These are phyloP conservation scores for Blastomyces percursus DNA, from an alignment of 2,329 filamentous ascomycete species.

Conservation along the genomic window DNA sequence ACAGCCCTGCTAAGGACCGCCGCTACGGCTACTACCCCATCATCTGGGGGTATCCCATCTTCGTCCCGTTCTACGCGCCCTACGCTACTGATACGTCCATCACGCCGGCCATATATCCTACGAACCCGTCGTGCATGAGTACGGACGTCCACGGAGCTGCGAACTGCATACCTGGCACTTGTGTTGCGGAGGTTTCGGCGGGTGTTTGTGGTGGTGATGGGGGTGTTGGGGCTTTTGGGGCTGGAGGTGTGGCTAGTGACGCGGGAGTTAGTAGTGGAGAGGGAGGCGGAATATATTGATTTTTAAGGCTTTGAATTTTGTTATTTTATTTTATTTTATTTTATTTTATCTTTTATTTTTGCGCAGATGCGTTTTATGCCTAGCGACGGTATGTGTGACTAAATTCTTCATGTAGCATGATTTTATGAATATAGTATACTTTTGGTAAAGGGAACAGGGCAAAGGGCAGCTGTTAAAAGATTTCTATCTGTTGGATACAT, in stretches of 20 bases:
- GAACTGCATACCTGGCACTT: constrained; percentile 38
- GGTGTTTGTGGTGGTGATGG: constrained; percentile 28
- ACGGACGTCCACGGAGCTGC: constrained; percentile 31
- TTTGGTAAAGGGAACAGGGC: neutral
- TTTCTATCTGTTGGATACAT: neutral
- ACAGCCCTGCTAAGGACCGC: neutral
- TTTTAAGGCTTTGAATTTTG: neutral
- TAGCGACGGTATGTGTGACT: neutral
- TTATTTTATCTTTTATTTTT: neutral
- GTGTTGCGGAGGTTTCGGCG: constrained; percentile 35
- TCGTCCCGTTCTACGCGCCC: constrained; percentile 37
- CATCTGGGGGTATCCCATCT: constrained; percentile 39
- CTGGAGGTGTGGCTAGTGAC: constrained; percentile 24
- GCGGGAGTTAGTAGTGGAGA: constrained; percentile 30
- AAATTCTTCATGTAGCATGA: neutral
- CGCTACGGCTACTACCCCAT: constrained; percentile 19
- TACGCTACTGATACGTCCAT: constrained; percentile 38
- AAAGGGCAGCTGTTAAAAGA: neutral
- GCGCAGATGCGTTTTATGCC: neutral
- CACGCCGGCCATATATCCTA: constrained; percentile 32
- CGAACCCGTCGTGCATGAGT: constrained; percentile 38
- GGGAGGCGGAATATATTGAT: constrained; percentile 21
- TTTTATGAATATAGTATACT: neutral
- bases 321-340: neutral
- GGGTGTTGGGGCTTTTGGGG: constrained; percentile 17